Base-by-base conservation (phyloP, 202 grass and related monocot species). In the Musa balbisiana region DNA sequence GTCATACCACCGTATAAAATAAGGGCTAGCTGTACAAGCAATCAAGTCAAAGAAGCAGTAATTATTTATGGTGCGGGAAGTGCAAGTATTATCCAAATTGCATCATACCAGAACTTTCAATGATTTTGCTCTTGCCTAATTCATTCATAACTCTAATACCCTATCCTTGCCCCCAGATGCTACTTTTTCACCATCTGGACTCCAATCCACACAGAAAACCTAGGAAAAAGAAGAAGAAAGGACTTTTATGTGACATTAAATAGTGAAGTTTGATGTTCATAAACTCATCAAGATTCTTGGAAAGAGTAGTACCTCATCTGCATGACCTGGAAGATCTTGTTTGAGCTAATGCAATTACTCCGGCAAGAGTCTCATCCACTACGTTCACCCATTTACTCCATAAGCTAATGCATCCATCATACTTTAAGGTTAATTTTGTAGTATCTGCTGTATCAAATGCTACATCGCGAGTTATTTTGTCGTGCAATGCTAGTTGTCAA, bases 131-230 rank as follows among this genome's bases (percentile, higher is more conserved):
- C 8, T 10, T 26, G 20, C 43, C 52, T 64, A 80, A 33, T 58
- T 68, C 94, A 98, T 98, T 88, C 94, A 93, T 63, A 93, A 80
- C 69, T 98, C 93, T 13, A 91, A 79, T 29, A 85, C 83, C 80
- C 86, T 87, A 26, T 98, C 88, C 80, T 93, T 98, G 23, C 88
- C 88, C 69, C 94, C 88, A 79, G 94, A 98, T 53, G 85, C 94
- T 9, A 98, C 90, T 59, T 98, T 98, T 83, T 98, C 84, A 27
- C 90, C 94, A 8, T 98, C 94, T 16, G 94, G 93, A 72, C 90
- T 97, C 90, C 90, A 97, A 74, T 97, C 93, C 79, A 97, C 93
- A 8, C 86, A 74, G 43, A 87, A 97, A 12, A 97, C 93, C 91
- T 91, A 62, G 29, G 17, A 72, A 68, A 43, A 2, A 29, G 3